Evolutionary conservation across 768 basidiomycete species (phyloP).

Genomic region (Tricholoma matsutake): DNA sequence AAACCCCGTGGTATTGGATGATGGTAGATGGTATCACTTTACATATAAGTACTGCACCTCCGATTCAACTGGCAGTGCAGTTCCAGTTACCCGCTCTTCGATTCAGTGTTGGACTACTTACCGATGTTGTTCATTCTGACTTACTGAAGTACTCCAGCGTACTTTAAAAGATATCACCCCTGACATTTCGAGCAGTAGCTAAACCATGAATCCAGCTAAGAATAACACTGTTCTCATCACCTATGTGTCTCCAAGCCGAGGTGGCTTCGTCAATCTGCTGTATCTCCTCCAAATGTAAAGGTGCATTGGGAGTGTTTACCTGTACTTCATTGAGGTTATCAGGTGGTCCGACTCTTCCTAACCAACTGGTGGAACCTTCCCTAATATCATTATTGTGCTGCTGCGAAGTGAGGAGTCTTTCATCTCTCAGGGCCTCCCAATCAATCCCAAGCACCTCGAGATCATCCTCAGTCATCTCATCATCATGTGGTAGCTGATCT

Average conservation of each 20-base stretch:
- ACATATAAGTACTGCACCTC: neutral
- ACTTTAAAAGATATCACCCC: constrained; percentile 1
- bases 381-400: no score
- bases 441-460: constrained; percentile 23
- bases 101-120: no score
- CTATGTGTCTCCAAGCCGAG: neutral
- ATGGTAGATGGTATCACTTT: no score
- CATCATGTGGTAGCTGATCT: constrained; percentile 1
- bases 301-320: neutral
- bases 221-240: neutral
- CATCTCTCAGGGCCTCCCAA: no score
- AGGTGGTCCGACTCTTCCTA: neutral
- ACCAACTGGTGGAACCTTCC: constrained; percentile 1
- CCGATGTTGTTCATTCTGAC: neutral
- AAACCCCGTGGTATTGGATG: no score
- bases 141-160: neutral
- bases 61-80: no score
- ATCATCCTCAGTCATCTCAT: constrained; percentile 12
- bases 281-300: constrained; percentile 1
- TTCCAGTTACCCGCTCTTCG: no score
- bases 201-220: neutral
- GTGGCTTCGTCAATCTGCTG: neutral
- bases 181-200: neutral
- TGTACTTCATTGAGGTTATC: constrained; percentile 1
- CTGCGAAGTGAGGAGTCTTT: constrained; percentile 2